Conservation (phyloP, 805 yeast genomes). For the Starmerella powellii region DNA sequence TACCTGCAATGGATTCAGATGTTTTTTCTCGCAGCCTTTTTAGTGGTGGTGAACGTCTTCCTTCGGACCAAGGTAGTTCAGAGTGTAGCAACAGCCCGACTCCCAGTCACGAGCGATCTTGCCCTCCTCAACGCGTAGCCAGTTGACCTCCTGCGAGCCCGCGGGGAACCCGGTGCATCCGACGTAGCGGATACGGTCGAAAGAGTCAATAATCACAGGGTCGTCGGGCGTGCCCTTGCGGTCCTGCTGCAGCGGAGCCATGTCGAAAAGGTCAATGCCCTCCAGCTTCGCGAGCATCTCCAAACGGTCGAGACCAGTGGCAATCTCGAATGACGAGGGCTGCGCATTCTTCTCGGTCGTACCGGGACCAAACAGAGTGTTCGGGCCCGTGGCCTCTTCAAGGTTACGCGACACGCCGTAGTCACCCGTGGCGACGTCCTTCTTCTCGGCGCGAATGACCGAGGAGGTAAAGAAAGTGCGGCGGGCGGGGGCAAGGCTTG, state of each 20-base stretch:
- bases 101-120: conserved; percentile 95
- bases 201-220: conserved; percentile 82
- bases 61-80: conserved; percentile 71
- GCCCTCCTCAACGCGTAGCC: conserved; percentile 79
- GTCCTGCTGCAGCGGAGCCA: conserved; percentile 72
- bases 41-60: conserved; percentile 22
- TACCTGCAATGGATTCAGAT: not conserved
- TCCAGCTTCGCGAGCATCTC: conserved; percentile 88
- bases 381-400: conserved; percentile 67
- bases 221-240: conserved; percentile 84
- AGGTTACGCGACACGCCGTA: conserved; percentile 30
- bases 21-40: not conserved
- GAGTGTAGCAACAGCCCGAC: conserved; percentile 88
- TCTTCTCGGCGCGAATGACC: conserved; percentile 6
- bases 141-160: conserved; percentile 78
- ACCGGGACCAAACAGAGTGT: conserved; percentile 80
- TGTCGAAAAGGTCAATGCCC: conserved; percentile 84
- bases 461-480: conserved; percentile 15
- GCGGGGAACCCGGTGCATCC: conserved; percentile 97
- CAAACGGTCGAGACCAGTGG: conserved; percentile 96
- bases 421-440: conserved; percentile 17
- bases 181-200: conserved; percentile 84
- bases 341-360: conserved; percentile 47
- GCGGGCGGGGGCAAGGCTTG: conserved; percentile 9
- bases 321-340: conserved; percentile 91